Base-by-base conservation (phyloP, 768 basidiomycete genomes). In the Lentinus tigrinus region DNA sequence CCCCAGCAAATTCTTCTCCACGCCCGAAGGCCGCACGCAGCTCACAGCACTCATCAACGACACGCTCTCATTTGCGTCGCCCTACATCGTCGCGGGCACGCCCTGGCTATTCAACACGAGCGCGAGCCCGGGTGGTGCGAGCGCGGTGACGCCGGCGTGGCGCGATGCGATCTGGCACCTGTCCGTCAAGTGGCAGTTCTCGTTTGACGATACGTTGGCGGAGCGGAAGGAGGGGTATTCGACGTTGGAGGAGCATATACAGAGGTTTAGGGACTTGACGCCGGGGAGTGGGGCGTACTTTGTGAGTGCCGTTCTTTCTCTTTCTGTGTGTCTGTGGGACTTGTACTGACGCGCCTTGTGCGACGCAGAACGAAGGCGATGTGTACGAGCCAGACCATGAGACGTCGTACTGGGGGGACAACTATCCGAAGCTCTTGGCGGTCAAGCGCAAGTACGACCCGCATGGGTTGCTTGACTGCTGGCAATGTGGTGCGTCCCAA, bases 381-480 rank as follows among this genome's bases (percentile, higher is more conserved):
- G 69, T 74, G 3, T 75, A 75, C 44, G 72, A 75, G 58, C 58
- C 66, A 10, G 56, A 73, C 54, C 69, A 75, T 50, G 44, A 57
- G 55, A 59, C 60, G 24, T 63, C 74, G 14, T 75, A 68, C 56
- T 76, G 74, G 74, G 74, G 74, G 10, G 21, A 46, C 4, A 76
- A 76, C 61, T 74, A 76, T 55, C 52, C 58, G 6, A 56, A 53
- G 27, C 63, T 75, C 3, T 59, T 73, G 0, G 44, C 43, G 6
- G 63, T 74, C 51, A 75, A 76, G 62, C 51, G 58, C 36, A 72
- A 74, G 61, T 76, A 73, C 53, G 73, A 74, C 53, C 71, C 71
- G 13, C 4, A 58, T 7, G 49, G 63, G 4, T 47, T 74, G 9
- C 63, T 74, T 31, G 67, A 72, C 51, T 73, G 73, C 51, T 74